A percentile compares a stretch with the other conserved stretches of the same genome.
Conservation (phyloP, 2,329 filamentous ascomycete genomes). For the Alternaria arborescens region DNA sequence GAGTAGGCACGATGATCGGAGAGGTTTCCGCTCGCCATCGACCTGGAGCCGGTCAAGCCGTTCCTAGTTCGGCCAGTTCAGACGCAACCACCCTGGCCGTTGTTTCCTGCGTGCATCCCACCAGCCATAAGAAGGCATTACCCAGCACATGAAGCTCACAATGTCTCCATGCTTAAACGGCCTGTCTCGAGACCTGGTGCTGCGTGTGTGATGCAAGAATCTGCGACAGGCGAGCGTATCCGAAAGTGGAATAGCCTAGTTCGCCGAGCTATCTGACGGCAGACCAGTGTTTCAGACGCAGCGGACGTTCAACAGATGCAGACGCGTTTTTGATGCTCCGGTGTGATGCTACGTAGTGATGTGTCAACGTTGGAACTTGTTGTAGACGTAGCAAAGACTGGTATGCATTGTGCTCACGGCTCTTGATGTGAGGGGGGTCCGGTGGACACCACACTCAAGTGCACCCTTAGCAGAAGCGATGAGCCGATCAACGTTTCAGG, state of each 20-base stretch:
- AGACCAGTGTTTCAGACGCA: slow-evolving; percentile 24
- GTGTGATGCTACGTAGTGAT: slow-evolving; percentile 5
- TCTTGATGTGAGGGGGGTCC: neutral
- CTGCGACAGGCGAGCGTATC: slow-evolving; percentile 24
- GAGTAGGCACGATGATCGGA: slow-evolving; percentile 1
- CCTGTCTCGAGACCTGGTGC: slow-evolving; percentile 24
- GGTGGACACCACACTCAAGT: neutral
- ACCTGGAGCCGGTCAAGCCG: neutral
- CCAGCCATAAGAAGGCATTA: slow-evolving; percentile 10
- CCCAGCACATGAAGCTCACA: slow-evolving; percentile 19
- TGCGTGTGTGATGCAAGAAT: slow-evolving; percentile 19
- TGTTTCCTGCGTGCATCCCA: neutral
- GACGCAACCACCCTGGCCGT: slow-evolving; percentile 8
- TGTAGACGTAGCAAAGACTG: slow-evolving; percentile 1
- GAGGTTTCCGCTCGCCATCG: slow-evolving; percentile 2
- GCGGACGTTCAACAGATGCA: slow-evolving; percentile 9
- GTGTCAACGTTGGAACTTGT: slow-evolving; percentile 6
- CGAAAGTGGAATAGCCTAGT: slow-evolving; percentile 14
- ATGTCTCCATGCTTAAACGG: slow-evolving; percentile 26
- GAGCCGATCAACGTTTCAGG: slow-evolving; percentile 1
- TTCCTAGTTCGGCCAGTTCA: slow-evolving; percentile 9
- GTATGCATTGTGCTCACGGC: slow-evolving; percentile 1
- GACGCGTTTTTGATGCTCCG: slow-evolving; percentile 13
- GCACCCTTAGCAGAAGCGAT: neutral
- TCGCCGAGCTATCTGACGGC: slow-evolving; percentile 18